A percentile compares a stretch with the other conserved stretches of the same genome.
These are phyloP conservation scores for Monilinia vaccinii-corymbosi DNA, from an alignment of 2,329 filamentous ascomycete genomes.

Conservation along the genomic window DNA sequence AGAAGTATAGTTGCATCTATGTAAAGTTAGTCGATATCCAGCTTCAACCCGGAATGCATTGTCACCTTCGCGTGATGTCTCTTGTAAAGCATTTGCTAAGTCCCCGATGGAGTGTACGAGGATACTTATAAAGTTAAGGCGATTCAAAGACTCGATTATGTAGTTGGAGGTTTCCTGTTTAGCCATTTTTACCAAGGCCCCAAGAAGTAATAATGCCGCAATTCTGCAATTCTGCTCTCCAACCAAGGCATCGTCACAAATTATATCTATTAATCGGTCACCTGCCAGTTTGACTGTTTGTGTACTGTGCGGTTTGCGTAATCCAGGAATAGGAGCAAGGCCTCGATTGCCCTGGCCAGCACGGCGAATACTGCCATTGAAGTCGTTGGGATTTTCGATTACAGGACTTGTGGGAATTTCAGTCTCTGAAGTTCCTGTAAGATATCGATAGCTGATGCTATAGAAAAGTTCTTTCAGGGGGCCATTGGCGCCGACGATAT, in stretches of 20 bases:
- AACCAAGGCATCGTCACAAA: constrained; percentile 89
- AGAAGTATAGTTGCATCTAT: constrained; percentile 31
- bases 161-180: constrained; percentile 62
- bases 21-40: constrained; percentile 11
- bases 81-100: constrained; percentile 63
- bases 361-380: neutral
- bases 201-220: constrained; percentile 76
- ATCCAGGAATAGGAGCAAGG: constrained; percentile 33
- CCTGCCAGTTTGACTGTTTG: constrained; percentile 72
- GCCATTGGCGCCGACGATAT: constrained; percentile 60
- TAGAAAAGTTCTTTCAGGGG: constrained; percentile 79
- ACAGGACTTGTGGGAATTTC: constrained; percentile 36
- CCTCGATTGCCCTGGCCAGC: neutral
- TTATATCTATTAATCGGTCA: constrained; percentile 70
- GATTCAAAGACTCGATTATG: constrained; percentile 70
- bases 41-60: constrained; percentile 1
- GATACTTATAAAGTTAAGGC: constrained; percentile 84
- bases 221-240: constrained; percentile 76
- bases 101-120: constrained; percentile 79
- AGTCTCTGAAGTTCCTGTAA: constrained; percentile 54
- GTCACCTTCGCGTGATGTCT: constrained; percentile 48
- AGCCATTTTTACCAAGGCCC: constrained; percentile 65
- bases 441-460: constrained; percentile 80
- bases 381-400: neutral
- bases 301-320: constrained; percentile 41